Conservation (phyloP, 345 rosid genomes). For the Brassica napus region Da-Ae NC_063436.1:31827001-31827500, state of each 20-base stretch:
- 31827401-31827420: constrained; percentile 41
- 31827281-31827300: constrained; percentile 41
- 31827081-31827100: constrained; percentile 55
- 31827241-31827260: constrained; percentile 45
- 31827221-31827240: constrained; percentile 24
- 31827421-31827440: constrained; percentile 30
- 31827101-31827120: constrained; percentile 11
- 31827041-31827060: constrained; percentile 99
- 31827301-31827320: constrained; percentile 39
- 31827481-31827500: constrained; percentile 34
- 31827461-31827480: constrained; percentile 38
- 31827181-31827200: constrained; percentile 18
- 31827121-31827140: constrained; percentile 21
- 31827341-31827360: constrained; percentile 34
- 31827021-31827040: constrained; percentile 97
- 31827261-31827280: constrained; percentile 38
- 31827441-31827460: constrained; percentile 18
- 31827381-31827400: not conserved
- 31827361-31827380: not conserved
- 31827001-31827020: constrained; percentile 96
- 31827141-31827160: constrained; percentile 44
- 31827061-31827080: constrained; percentile 98
- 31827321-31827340: constrained; percentile 41
- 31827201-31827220: not conserved
- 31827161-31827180: constrained; percentile 24